Evolutionary conservation across 495 filamentous ascomycete genomes (phyloP).

Genomic region (Aspergillus panamensis): DNA sequence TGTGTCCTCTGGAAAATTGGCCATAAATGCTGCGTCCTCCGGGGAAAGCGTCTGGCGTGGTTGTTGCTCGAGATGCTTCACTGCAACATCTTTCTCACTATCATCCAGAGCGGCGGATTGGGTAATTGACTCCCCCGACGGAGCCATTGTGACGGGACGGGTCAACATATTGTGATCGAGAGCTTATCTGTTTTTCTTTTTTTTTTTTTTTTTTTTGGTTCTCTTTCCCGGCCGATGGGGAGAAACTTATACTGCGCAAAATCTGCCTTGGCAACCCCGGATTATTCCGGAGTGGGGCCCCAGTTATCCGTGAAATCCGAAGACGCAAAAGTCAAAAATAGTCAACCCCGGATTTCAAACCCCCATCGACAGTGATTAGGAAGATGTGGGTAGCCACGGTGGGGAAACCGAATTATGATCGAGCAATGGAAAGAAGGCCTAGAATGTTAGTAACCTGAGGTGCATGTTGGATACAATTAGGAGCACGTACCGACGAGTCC

Average conservation of each 20-base stretch:
- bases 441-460: background rate
- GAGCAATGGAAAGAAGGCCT: background rate
- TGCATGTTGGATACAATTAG: background rate
- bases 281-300: background rate
- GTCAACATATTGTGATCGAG: no score
- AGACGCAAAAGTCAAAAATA: background rate
- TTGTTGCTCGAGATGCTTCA: slow-evolving; percentile 18
- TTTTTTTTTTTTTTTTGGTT: background rate
- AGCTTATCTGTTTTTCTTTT: background rate
- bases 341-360: background rate
- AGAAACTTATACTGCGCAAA: background rate
- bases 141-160: background rate
- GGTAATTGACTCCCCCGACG: background rate
- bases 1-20: slow-evolving; percentile 10
- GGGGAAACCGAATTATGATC: background rate
- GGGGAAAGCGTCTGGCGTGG: slow-evolving; percentile 6
- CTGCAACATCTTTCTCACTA: slow-evolving; percentile 13
- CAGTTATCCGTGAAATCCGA: background rate
- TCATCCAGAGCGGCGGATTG: background rate
- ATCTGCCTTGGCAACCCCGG: background rate
- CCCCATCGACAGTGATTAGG: background rate
- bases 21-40: slow-evolving; percentile 19
- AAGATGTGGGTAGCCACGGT: background rate
- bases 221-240: background rate
- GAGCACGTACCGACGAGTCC: slow-evolving; percentile 22